Evolutionary conservation across 371 early-diverging fungal species (phyloP).

Genomic region (Mycotypha africana): DNA sequence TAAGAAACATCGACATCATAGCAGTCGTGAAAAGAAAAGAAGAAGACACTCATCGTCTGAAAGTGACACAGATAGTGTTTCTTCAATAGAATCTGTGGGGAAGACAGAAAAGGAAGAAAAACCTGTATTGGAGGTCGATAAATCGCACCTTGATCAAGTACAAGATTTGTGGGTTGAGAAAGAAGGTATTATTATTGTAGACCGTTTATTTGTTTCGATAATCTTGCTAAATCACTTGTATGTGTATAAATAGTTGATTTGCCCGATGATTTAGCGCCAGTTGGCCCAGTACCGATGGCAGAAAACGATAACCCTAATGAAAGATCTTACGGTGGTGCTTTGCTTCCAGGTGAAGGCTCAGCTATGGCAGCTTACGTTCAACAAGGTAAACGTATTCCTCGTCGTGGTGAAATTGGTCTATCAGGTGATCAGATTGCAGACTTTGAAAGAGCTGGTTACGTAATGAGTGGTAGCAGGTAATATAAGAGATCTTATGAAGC

Average conservation of each 20-base stretch:
- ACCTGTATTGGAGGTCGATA: slow-evolving; percentile 18
- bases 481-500: too few species aligned
- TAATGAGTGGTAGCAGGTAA: slow-evolving; percentile 92
- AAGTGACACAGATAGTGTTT: background rate
- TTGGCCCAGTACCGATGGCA: slow-evolving; percentile 58
- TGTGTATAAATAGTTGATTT: slow-evolving; percentile 36
- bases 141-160: slow-evolving; percentile 36
- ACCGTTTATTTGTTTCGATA: background rate
- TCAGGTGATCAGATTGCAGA: slow-evolving; percentile 77
- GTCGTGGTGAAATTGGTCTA: slow-evolving; percentile 95
- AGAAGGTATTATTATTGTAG: slow-evolving; percentile 27
- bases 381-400: slow-evolving; percentile 92
- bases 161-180: slow-evolving; percentile 62
- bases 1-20: background rate
- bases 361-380: slow-evolving; percentile 72
- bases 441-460: slow-evolving; percentile 88
- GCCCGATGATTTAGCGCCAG: slow-evolving; percentile 51
- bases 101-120: slow-evolving; percentile 3
- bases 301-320: slow-evolving; percentile 50
- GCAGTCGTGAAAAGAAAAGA: slow-evolving; percentile 7
- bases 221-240: background rate
- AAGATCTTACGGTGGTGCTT: slow-evolving; percentile 73
- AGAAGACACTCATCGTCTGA: slow-evolving; percentile 3
- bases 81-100: background rate
- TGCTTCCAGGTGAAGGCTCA: slow-evolving; percentile 50